Conservation (phyloP, 2,329 filamentous ascomycete genomes). For the Paecilomyces niveus region DNA sequence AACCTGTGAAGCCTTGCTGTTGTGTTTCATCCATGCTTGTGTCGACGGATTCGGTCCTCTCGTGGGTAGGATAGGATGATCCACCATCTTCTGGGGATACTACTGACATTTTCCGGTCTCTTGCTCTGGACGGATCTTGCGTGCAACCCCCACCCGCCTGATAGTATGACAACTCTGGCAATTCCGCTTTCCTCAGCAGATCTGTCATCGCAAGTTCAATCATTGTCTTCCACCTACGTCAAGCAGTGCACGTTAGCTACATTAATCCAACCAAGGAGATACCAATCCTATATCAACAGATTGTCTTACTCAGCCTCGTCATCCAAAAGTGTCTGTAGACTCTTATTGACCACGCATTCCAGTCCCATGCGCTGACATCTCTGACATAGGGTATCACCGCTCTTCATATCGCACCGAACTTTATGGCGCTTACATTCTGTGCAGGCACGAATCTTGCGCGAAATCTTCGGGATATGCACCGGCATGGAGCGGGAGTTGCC, state of each 20-base stretch:
- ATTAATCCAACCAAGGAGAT: conserved; percentile 25
- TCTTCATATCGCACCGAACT: conserved; percentile 48
- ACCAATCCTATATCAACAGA: conserved; percentile 1
- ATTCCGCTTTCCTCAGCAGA: conserved; percentile 27
- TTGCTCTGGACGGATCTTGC: conserved; percentile 22
- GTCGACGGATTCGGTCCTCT: conserved; percentile 10
- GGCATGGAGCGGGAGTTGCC: conserved; percentile 18
- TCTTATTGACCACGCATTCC: conserved; percentile 48
- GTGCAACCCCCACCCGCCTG: conserved; percentile 22
- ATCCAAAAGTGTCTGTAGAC: conserved; percentile 42
- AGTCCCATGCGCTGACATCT: conserved; percentile 44
- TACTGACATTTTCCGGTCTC: conserved; percentile 25
- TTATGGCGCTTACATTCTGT: conserved; percentile 49
- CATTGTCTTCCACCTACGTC: conserved; percentile 30
- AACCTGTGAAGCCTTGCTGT: conserved; percentile 14
- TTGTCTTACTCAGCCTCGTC: conserved; percentile 41
- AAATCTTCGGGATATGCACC: conserved; percentile 34
- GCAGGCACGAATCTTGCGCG: conserved; percentile 42
- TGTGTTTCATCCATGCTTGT: conserved; percentile 7
- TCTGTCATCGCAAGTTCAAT: conserved; percentile 33
- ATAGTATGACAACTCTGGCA: conserved; percentile 32
- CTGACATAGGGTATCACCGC: conserved; percentile 42
- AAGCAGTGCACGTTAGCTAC: conserved; percentile 11
- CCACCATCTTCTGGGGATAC: conserved; percentile 23
- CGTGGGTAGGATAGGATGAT: conserved; percentile 10